phyloP scores from a whole-genome alignment of 2,329 filamentous ascomycete genomes.

The Hypoxylon sp. region DNA sequence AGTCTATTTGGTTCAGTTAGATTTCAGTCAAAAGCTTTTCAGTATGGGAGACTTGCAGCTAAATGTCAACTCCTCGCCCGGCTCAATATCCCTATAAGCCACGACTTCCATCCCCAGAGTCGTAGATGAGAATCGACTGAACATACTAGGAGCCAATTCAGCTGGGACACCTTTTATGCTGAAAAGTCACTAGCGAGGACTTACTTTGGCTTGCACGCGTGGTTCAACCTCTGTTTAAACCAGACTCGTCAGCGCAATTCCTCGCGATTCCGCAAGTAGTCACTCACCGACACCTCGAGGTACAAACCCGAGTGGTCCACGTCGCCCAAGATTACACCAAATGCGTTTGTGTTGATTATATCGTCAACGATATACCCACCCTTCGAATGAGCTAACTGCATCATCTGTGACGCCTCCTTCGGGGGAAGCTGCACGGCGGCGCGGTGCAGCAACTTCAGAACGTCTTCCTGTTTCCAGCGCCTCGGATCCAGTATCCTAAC shows the following conservation, averaged over 20 bases:
- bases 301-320: conserved; percentile 51
- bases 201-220: conserved; percentile 55
- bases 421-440: conserved; percentile 49
- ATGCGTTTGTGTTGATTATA: conserved; percentile 53
- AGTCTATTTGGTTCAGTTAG: conserved; percentile 37
- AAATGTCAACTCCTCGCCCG: conserved; percentile 54
- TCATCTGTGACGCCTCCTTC: conserved; percentile 41
- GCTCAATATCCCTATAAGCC: conserved; percentile 52
- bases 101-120: conserved; percentile 52
- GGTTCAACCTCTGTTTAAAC: conserved; percentile 52
- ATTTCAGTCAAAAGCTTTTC: neutral
- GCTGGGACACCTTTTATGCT: neutral
- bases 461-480: conserved; percentile 40
- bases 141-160: conserved; percentile 46
- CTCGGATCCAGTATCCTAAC: conserved; percentile 46
- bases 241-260: conserved; percentile 1
- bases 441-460: conserved; percentile 47
- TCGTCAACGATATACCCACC: conserved; percentile 52
- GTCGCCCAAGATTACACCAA: conserved; percentile 46
- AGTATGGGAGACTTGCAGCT: conserved; percentile 50
- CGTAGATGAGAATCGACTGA: conserved; percentile 50
- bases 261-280: neutral
- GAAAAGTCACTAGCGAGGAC: conserved; percentile 6
- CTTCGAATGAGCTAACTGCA: conserved; percentile 49
- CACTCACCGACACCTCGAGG: conserved; percentile 52